These are phyloP conservation scores for Erythrophleum ivorense DNA, from an alignment of 331 rosid genomes.

Conservation along the genomic window DNA sequence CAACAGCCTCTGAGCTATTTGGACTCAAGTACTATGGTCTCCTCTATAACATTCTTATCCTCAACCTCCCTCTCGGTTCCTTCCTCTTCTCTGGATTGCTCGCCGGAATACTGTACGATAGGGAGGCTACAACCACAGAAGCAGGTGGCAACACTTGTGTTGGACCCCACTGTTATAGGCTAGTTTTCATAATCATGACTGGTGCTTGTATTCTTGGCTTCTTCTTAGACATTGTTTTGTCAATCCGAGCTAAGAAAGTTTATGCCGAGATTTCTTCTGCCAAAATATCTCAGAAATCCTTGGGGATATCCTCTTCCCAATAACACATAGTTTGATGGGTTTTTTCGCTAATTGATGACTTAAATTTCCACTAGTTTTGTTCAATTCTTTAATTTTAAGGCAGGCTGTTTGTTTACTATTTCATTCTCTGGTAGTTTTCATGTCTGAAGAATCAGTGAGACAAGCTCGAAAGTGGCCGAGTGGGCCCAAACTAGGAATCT, in stretches of 20 bases:
- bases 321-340: too few species aligned
- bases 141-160: conserved; percentile 93
- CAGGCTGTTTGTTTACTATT: too few species aligned
- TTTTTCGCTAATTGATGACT: too few species aligned
- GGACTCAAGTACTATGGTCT: conserved; percentile 26
- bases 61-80: conserved; percentile 91
- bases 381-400: too few species aligned
- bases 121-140: conserved; percentile 66
- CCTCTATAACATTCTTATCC: conserved; percentile 83
- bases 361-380: too few species aligned
- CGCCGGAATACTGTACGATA: conserved; percentile 79
- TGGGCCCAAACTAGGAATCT: too few species aligned
- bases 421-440: too few species aligned
- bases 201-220: conserved; percentile 75
- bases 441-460: too few species aligned
- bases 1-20: conserved; percentile 54
- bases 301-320: too few species aligned
- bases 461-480: too few species aligned
- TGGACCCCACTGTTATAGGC: conserved; percentile 85
- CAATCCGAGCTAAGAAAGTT: conserved; percentile 63
- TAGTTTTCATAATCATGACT: conserved; percentile 75
- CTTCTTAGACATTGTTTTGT: conserved; percentile 67
- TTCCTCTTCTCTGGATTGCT: conserved; percentile 93
- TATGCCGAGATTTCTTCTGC: too few species aligned
- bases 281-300: too few species aligned